A percentile compares a stretch with the other conserved stretches of the same genome.
These are phyloP conservation scores for Melaleuca quinquenervia DNA, from an alignment of 345 rosid genomes.

Conservation along the genomic window DNA sequence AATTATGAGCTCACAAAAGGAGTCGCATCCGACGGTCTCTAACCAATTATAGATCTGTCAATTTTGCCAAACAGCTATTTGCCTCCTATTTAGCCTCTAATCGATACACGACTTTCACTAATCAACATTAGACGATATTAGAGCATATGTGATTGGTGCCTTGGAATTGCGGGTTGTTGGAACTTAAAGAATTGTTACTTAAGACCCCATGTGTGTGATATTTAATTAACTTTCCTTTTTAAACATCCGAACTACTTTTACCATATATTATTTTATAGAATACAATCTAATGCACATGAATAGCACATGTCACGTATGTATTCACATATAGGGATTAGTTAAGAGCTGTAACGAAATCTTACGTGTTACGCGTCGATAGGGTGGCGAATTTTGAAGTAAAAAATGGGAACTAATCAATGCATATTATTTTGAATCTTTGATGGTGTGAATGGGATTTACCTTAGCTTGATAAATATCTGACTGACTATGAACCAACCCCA, in stretches of 20 bases:
- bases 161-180: background rate
- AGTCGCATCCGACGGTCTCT: accelerated
- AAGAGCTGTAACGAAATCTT: background rate
- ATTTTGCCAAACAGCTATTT: accelerated
- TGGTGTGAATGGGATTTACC: too few relatives aligned
- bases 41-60: accelerated
- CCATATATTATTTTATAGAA: background rate
- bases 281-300: background rate
- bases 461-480: too few relatives aligned
- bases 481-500: background rate
- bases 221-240: background rate
- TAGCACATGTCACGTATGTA: background rate
- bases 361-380: background rate
- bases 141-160: background rate
- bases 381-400: background rate
- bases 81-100: background rate
- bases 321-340: background rate
- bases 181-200: background rate
- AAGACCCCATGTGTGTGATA: background rate
- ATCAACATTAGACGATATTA: background rate
- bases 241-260: background rate
- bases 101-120: background rate
- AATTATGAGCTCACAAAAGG: background rate
- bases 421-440: too few relatives aligned
- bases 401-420: background rate